Base-by-base conservation (phyloP, 306 rosid species). In the Arachis hypogaea region DNA sequence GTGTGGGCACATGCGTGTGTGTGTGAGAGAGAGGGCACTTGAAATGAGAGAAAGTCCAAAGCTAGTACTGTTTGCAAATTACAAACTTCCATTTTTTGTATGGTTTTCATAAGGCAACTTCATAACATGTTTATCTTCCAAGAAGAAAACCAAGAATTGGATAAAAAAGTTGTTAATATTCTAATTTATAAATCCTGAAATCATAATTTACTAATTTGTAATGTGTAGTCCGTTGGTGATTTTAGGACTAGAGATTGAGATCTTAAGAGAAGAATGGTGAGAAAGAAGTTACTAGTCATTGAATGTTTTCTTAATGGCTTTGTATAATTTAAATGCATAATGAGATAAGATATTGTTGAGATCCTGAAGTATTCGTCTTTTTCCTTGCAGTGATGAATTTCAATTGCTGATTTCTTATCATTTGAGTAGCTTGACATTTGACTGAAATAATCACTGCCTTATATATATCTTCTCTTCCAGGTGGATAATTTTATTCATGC, bases 401-500 rank as follows among this genome's bases (percentile, higher is more conserved):
- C 61, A 11, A 12, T 52, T 45, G 40, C 28, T 10, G 28, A 22
- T 56, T 66, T 63, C 45, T 52, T 63, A 63, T 72, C 11, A 45
- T 40, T 3, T 52, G 36, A 54, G 36, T 50, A 14, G 66, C 11
- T 56, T 61, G 43, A 66, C 50, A 5, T 69, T 56, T 61, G 71
- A 16, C 66, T 77, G 73, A 75, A 63, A 57, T 55, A 43, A 71
- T 64, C 38, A 50, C 63, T 76, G 40, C 41, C 58, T 43, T 60
- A 66, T 38, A 72, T 38, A 57, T 67, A 6, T 68, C 55, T 80
- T 55, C 57, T 73, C 71, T 80, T 84, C 44, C 87, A 89, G 97
- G 88, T 89, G 38, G 97, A 89, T 77, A 92, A 92, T 81, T 92
- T 92, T 78, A 77, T 89, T 56, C 97, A 92, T 76, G 96, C 97